phyloP scores from a whole-genome alignment of 2,329 filamentous ascomycete species.

The Pseudocercospora musae region DNA sequence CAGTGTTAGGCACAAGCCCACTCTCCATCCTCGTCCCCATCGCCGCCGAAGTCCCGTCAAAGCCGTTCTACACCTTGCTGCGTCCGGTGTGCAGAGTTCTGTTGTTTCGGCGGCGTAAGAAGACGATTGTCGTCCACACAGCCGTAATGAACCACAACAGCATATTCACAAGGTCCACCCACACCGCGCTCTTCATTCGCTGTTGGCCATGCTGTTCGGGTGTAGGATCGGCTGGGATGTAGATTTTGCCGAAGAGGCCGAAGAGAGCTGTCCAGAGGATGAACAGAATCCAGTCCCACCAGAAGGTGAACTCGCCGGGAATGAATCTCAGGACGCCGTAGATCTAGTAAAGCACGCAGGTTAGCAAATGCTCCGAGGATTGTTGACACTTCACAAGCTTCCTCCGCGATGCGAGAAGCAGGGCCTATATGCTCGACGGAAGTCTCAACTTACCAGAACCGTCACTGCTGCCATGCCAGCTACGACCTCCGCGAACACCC shows the following conservation, averaged over 20 bases:
- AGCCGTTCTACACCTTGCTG: slow-evolving; percentile 31
- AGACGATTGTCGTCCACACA: slow-evolving; percentile 55
- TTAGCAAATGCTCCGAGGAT: neutral
- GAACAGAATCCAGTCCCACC: slow-evolving; percentile 69
- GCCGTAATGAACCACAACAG: slow-evolving; percentile 71
- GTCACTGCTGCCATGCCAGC: slow-evolving; percentile 64
- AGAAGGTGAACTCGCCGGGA: slow-evolving; percentile 41
- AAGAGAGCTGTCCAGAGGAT: slow-evolving; percentile 80
- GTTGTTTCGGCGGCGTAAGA: slow-evolving; percentile 53
- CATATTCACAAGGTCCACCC: slow-evolving; percentile 73
- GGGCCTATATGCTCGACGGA: neutral
- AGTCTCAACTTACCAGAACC: slow-evolving; percentile 24
- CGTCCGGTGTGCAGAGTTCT: slow-evolving; percentile 36
- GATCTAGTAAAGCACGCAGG: slow-evolving; percentile 33
- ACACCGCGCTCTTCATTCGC: slow-evolving; percentile 83
- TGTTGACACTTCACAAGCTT: neutral
- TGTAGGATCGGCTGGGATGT: slow-evolving; percentile 62
- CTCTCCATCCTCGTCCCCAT: slow-evolving; percentile 15
- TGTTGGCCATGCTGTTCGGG: slow-evolving; percentile 55
- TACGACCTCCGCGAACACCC: slow-evolving; percentile 75
- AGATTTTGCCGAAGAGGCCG: slow-evolving; percentile 79
- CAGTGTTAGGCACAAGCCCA: slow-evolving; percentile 5
- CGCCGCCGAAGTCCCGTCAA: neutral
- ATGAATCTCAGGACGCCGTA: slow-evolving; percentile 64
- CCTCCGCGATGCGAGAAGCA: neutral